Base-by-base conservation (phyloP, 768 basidiomycete genomes). In the Tylopilus subfusipes region DNA sequence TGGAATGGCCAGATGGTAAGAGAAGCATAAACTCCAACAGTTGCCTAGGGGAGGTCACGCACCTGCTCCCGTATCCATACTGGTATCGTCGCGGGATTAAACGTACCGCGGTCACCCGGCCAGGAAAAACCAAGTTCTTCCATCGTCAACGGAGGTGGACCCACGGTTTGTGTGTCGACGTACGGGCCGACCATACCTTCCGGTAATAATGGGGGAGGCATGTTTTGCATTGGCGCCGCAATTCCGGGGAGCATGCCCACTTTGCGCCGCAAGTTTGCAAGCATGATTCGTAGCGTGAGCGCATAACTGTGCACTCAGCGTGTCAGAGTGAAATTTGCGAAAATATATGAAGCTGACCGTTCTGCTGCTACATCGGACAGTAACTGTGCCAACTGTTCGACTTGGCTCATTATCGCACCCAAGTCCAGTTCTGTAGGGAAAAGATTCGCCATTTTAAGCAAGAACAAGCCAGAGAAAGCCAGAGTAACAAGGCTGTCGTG, bases 321-420 rank as follows among this genome's bases (percentile, higher is more conserved):
- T 14, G 47, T 68, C 38, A 68, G 58, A 40, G 52, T 53, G 30
- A 46, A 30, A 33, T 33, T 30, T 18, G 4, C 25, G 13, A 52
- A 27, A 38, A 46, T 10, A 44, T 24, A 10, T 48, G 12, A 30
- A 27, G 56, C 76, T 55, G 59, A 84, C 86, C 94, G 82, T 75
- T 97, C 94, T 14, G 94, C 94, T 30, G 92, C 92, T 34, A 95
- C 93, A 53, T 96, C 94, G 5, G 91, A 92, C 43, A 97, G 78
- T 43, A 98, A 74, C 62, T 93, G 90, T 0, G 92, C 88, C 34
- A 98, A 80, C 69, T 96, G 91, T 65, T 94, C 90, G 40, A 96
- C 93, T 70, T 96, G 93, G 4, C 72, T 78, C 43, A 84, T 86
- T 67, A 95, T 91, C 10, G 80, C 79, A 18, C 74, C 78, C 27